These are phyloP conservation scores for Aphanomyces cochlioides DNA, from an alignment of 352 stramenopile genomes.

Conservation along the genomic window DNA sequence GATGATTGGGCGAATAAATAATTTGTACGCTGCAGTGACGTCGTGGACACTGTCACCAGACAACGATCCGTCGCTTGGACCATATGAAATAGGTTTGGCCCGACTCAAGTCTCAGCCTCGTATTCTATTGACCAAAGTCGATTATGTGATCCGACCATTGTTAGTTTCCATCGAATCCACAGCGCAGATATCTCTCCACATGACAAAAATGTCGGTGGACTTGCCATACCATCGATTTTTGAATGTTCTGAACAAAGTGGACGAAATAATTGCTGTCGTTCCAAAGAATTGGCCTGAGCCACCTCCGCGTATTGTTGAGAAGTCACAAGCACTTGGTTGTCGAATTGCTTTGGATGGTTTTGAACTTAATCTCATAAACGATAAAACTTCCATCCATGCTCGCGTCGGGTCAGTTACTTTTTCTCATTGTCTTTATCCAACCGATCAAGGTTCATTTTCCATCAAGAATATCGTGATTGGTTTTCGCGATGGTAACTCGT, in stretches of 20 bases:
- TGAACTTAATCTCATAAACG: neutral
- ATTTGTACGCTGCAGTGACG: neutral
- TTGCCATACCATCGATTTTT: neutral
- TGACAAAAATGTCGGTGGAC: constrained; percentile 15
- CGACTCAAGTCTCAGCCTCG: neutral
- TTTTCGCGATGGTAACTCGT: constrained; percentile 31
- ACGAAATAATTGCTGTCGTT: neutral
- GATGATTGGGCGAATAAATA: neutral
- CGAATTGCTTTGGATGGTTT: constrained; percentile 8
- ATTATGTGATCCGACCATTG: constrained; percentile 8
- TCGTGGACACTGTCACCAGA: neutral
- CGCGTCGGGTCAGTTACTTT: constrained; percentile 48
- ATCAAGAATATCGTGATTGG: constrained; percentile 64
- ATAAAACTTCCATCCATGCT: constrained; percentile 45
- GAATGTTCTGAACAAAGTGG: neutral
- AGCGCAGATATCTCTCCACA: neutral
- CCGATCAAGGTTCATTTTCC: constrained; percentile 40
- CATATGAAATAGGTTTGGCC: constrained; percentile 1
- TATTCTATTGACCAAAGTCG: neutral
- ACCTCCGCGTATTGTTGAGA: neutral
- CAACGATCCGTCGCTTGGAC: neutral
- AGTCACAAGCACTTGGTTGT: neutral
- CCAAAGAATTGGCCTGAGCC: neutral
- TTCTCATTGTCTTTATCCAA: constrained; percentile 32
- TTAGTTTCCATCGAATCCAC: neutral